Evolutionary conservation across 202 grass and related monocot genomes (phyloP).

Genomic region (Schoenoplectus tabernaemontani): DNA sequence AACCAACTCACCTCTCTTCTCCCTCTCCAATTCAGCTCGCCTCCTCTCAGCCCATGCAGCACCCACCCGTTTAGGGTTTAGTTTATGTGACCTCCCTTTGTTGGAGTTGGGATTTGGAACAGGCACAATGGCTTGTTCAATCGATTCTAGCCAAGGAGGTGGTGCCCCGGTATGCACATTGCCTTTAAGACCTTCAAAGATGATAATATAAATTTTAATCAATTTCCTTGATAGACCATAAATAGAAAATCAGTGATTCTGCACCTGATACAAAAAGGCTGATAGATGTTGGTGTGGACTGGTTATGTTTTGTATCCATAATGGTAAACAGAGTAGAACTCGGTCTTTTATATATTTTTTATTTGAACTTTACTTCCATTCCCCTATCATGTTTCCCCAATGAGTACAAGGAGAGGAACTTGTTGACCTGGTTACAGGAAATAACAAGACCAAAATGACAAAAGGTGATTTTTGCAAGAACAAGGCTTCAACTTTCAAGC

Average conservation of each 20-base stretch:
- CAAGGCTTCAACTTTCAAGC: background rate
- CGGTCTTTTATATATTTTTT: background rate
- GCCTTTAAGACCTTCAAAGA: constrained; percentile 49
- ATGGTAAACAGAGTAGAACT: background rate
- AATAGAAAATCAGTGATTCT: constrained; percentile 1
- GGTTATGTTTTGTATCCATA: background rate
- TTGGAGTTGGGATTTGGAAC: constrained; percentile 12
- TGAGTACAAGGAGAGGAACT: background rate
- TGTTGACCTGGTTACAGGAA: background rate
- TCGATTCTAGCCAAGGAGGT: constrained; percentile 82
- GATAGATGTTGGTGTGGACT: background rate
- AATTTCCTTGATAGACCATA: constrained; percentile 4
- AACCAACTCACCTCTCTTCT: constrained; percentile 55
- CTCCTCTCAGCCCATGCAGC: constrained; percentile 90
- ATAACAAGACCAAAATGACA: background rate
- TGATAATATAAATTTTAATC: background rate
- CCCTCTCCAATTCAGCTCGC: constrained; percentile 71
- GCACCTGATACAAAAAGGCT: background rate
- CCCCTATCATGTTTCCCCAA: background rate
- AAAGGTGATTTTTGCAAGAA: background rate
- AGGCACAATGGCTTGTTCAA: constrained; percentile 25
- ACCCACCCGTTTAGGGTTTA: constrained; percentile 91
- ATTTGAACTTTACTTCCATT: background rate
- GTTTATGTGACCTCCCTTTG: constrained; percentile 46
- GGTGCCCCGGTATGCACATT: constrained; percentile 76